Percentiles rank a stretch among this genome's conserved stretches.
Conservation (phyloP, 2,329 filamentous ascomycete genomes). For the Colletotrichum somersetense region DNA sequence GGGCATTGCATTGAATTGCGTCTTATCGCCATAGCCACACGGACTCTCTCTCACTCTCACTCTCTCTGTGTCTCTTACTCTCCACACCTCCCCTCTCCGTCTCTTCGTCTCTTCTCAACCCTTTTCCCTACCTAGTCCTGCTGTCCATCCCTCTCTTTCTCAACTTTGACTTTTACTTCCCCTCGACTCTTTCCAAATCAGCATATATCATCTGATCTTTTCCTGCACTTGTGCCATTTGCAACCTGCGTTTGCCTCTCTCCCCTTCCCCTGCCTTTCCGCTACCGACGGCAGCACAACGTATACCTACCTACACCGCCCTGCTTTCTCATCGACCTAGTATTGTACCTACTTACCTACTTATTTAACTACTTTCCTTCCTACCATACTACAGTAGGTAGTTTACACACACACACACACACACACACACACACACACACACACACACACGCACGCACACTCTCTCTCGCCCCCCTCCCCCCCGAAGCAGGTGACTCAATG, state of each 20-base stretch:
- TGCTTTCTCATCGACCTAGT: not conserved
- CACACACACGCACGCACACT: too few species aligned
- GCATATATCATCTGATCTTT: slow-evolving; percentile 40
- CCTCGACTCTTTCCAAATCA: slow-evolving; percentile 4
- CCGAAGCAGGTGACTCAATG: slow-evolving; percentile 38
- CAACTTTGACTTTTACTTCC: slow-evolving; percentile 6
- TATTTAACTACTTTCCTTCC: too few species aligned
- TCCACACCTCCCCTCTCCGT: not conserved
- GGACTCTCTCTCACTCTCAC: not conserved
- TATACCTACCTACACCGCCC: not conserved
- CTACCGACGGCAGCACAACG: slow-evolving; percentile 14
- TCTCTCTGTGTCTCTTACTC: not conserved
- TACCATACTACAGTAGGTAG: too few species aligned
- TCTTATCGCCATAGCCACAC: slow-evolving; percentile 22
- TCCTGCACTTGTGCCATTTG: slow-evolving; percentile 19
- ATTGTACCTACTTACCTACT: too few species aligned
- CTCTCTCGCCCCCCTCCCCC: too few species aligned
- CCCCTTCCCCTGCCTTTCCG: slow-evolving; percentile 7
- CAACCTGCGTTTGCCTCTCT: not conserved
- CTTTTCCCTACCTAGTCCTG: not conserved
- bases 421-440: not conserved
- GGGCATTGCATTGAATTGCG: slow-evolving; percentile 15
- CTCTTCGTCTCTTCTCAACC: not conserved
- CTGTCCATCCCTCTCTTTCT: not conserved
- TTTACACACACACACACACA: not conserved